Base-by-base conservation (phyloP, 257 asterid genomes). In the Solanum acaule region DNA sequence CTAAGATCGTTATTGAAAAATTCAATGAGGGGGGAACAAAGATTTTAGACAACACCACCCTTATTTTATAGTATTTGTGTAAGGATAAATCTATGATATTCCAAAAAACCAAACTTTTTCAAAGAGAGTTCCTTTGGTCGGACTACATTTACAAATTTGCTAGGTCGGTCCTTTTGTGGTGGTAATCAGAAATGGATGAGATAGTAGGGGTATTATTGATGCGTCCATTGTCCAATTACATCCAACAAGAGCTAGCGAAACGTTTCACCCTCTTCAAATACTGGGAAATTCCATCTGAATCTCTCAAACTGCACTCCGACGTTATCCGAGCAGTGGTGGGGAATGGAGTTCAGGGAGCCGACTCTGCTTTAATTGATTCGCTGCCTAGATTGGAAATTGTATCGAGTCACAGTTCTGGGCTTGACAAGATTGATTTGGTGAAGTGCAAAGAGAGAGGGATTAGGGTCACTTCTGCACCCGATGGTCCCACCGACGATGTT, bases 381-480 rank as follows among this genome's bases (percentile, higher is more conserved):
- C 91, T 94, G 4, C 97, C 95, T 10, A 87, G 83, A 40, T 87
- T 94, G 67, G 92, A 94, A 90, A 92, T 94, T 78, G 89, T 93
- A 59, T 91, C 93, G 38, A 94, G 92, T 76, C 94, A 91, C 81
- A 92, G 97, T 87, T 89, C 94, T 49, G 97, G 97, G 13, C 91
- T 93, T 73, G 97, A 93, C 67, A 91, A 94, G 88, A 93, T 92
- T 44, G 95, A 93, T 85, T 82, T 94, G 87, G 91, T 68, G 4
- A 93, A 90, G 92, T 94, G 95, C 83, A 90, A 89, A 82, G 90
- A 88, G 86, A 94, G 87, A 91, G 95, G 95, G 31, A 94, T 94
- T 49, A 89, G 92, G 83, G 97, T 93, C 70, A 91, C 95, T 38
- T 91, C 92, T 90, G 91, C 95, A 70, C 97, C 97, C 33, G 93